Conservation (phyloP, 768 basidiomycete species). For the Boletus rubroflammeus region DNA sequence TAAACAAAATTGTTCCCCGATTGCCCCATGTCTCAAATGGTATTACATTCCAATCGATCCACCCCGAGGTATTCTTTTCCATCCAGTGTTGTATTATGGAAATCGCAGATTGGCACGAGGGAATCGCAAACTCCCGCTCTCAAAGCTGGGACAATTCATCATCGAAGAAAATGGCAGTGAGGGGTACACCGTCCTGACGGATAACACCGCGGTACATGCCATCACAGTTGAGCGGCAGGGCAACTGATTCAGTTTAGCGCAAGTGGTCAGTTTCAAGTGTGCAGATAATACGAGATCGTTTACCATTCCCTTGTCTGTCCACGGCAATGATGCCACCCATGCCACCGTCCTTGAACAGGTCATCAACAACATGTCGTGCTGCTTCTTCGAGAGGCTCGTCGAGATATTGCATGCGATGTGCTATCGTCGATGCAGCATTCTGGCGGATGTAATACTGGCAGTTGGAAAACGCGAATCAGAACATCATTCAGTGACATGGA, state of each 20-base stretch:
- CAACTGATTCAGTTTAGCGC: slow-evolving; percentile 45
- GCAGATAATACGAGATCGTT: slow-evolving; percentile 10
- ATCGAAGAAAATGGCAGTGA: slow-evolving; percentile 75
- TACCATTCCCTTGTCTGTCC: slow-evolving; percentile 67
- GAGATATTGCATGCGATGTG: slow-evolving; percentile 59
- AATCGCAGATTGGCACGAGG: no score
- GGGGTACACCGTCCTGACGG: slow-evolving; percentile 60
- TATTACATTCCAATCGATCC: neutral
- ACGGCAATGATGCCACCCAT: slow-evolving; percentile 74
- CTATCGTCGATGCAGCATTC: slow-evolving; percentile 62
- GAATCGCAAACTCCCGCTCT: neutral
- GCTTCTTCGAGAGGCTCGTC: slow-evolving; percentile 57
- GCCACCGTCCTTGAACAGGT: slow-evolving; percentile 56
- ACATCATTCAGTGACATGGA: neutral
- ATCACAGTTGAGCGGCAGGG: slow-evolving; percentile 69
- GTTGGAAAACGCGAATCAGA: neutral
- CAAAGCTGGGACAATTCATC: slow-evolving; percentile 41
- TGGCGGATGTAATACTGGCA: slow-evolving; percentile 73
- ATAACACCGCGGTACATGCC: slow-evolving; percentile 86
- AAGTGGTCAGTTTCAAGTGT: neutral
- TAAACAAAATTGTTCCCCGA: neutral
- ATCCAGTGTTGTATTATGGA: neutral
- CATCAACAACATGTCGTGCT: slow-evolving; percentile 50
- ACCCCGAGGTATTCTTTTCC: neutral
- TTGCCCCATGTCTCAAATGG: neutral